phyloP scores from a whole-genome alignment of 495 filamentous ascomycete genomes.

The Talaromyces ruber region DNA sequence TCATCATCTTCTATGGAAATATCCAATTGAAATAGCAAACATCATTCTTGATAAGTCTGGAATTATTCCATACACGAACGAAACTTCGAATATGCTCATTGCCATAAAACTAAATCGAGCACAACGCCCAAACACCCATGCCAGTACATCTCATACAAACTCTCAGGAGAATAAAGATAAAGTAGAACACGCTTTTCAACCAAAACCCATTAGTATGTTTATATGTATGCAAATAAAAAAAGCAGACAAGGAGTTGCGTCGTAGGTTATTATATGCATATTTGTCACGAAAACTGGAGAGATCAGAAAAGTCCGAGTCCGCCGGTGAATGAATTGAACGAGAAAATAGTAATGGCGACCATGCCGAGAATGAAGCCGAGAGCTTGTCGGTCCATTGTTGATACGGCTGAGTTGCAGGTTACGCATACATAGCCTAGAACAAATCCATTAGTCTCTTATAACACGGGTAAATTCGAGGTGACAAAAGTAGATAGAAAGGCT shows the following conservation, averaged over 20 bases:
- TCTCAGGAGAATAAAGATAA: neutral
- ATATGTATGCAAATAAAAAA: neutral
- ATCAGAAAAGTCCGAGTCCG: slow-evolving; percentile 52
- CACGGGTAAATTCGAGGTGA: neutral
- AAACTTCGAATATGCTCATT: neutral
- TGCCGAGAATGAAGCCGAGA: slow-evolving; percentile 63
- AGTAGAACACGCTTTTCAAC: neutral
- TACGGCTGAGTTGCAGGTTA: slow-evolving; percentile 65
- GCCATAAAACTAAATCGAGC: neutral
- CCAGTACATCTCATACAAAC: neutral
- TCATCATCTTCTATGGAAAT: too few relatives aligned
- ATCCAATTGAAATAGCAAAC: too few relatives aligned
- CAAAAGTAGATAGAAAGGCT: slow-evolving; percentile 20
- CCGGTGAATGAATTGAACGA: slow-evolving; percentile 88
- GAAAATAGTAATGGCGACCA: slow-evolving; percentile 65
- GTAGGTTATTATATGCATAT: slow-evolving; percentile 4
- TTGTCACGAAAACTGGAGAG: neutral
- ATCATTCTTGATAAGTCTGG: neutral
- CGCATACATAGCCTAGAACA: slow-evolving; percentile 45
- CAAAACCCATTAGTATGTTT: neutral
- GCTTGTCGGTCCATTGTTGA: slow-evolving; percentile 56
- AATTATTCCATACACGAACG: neutral
- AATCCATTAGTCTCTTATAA: neutral
- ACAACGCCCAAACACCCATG: neutral
- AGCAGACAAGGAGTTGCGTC: neutral